phyloP scores from a whole-genome alignment of 2,329 filamentous ascomycete species.

The Colletotrichum lupini region DNA sequence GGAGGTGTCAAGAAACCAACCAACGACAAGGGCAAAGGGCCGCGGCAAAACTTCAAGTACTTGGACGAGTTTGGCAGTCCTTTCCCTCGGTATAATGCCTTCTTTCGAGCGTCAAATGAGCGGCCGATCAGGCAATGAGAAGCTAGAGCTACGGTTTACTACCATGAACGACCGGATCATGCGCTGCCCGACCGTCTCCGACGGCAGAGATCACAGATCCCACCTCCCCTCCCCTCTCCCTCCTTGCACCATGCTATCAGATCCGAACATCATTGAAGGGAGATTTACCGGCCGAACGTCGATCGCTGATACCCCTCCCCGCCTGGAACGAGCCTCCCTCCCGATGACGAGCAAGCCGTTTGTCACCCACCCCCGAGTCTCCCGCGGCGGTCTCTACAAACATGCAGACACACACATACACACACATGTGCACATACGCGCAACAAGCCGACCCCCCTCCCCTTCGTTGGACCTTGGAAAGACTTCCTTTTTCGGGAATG shows the following conservation, averaged over 20 bases:
- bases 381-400: background rate
- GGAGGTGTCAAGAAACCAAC: background rate
- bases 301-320: background rate
- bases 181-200: background rate
- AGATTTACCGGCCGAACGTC: background rate
- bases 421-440: too few species aligned
- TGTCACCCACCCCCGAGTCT: background rate
- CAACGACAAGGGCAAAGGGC: background rate
- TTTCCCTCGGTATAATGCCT: background rate
- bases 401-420: background rate
- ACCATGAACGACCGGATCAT: background rate
- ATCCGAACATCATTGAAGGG: background rate
- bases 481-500: conserved; percentile 11
- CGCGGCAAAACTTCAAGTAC: background rate
- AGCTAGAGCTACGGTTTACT: background rate
- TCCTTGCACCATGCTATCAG: background rate
- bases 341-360: background rate
- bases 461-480: background rate
- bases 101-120: background rate
- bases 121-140: background rate
- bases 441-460: background rate
- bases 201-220: background rate
- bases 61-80: background rate
- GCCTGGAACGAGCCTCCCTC: background rate
- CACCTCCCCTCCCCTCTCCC: too few species aligned